Base-by-base conservation (phyloP, 2,329 filamentous ascomycete species). In the Polytolypa hystricis region DNA sequence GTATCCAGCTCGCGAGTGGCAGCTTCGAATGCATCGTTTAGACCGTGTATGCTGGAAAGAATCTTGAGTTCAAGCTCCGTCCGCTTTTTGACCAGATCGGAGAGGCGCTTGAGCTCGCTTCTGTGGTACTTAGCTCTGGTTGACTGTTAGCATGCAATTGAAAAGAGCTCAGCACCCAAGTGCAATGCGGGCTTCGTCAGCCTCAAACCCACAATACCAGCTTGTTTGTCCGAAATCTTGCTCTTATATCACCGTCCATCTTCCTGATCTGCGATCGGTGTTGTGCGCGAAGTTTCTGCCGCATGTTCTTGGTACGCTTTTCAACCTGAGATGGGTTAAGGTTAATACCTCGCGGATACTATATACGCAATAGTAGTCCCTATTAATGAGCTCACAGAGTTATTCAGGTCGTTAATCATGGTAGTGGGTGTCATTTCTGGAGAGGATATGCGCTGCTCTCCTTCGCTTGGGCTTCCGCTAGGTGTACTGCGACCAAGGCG, bases 21-120 rank as follows among this genome's bases (percentile, higher is more conserved):
- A 29, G 26, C 28, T 30, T 35, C 25, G 17, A 43, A 44, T 8
- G 33, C 18, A 9, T 40, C 30, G 8, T 38, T 33, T 16, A 46
- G 30, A 8, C 10, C 29, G 25, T 43, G 38, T 20, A 46, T 23
- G 18, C 33, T 27, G 15, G 19, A 20, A 15, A 41, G 27, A 21
- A 47, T 46, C 10, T 42, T 35, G 16, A 16, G 20, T 30, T 49
- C 47, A 18, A 49, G 27, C 33, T 49, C 45, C 14, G 37, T 33
- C 18, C 44, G 42, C 31, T 18, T 40, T 21, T 43, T 41, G 18
- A 42, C 34, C 14, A 49, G 42, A 7, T 42, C 39, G 14, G 31
- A 36, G 14, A 49, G 43, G 16, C 17, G 26, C 19, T 41, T 37
- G 7, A 46, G 33, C 17, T 42, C 38, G 15, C 21, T 19, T 20